Evolutionary conservation across 208 protist species (phyloP).

Genomic region (Trypanosoma melophagium): DNA sequence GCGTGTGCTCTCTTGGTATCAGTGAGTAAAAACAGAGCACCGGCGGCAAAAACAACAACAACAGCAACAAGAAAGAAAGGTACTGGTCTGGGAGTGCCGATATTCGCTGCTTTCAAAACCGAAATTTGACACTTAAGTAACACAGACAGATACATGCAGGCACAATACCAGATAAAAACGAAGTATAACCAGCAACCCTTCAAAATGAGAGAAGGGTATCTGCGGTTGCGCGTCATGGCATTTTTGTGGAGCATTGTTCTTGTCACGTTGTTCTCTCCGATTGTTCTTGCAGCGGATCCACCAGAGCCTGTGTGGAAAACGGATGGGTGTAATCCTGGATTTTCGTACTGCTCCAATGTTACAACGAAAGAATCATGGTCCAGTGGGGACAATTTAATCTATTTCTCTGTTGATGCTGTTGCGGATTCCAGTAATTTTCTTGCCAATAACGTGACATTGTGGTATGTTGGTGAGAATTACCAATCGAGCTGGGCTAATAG

Average conservation of each 20-base stretch:
- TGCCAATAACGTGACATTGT: conserved; percentile 32
- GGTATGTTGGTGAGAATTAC: conserved; percentile 47
- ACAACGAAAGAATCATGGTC: conserved; percentile 37
- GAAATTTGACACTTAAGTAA: too few species aligned
- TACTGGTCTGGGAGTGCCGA: too few species aligned
- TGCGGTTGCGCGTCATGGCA: not conserved
- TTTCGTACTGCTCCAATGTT: conserved; percentile 40
- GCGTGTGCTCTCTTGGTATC: too few species aligned
- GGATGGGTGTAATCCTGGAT: conserved; percentile 27
- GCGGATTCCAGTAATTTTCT: conserved; percentile 14
- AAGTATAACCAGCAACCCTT: not conserved
- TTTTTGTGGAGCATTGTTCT: not conserved
- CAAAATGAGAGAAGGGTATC: not conserved
- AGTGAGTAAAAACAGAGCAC: too few species aligned
- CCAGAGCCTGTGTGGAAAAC: conserved; percentile 35
- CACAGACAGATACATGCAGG: too few species aligned
- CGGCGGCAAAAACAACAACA: too few species aligned
- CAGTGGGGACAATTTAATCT: conserved; percentile 28
- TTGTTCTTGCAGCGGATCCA: conserved; percentile 23
- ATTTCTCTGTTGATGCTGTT: conserved; percentile 32
- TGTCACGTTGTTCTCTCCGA: not conserved
- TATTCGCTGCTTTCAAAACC: too few species aligned
- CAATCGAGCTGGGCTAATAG: conserved; percentile 25
- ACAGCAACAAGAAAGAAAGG: too few species aligned
- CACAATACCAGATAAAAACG: too few species aligned